Evolutionary conservation across 2,329 filamentous ascomycete species (phyloP).

Genomic region (Microsporum canis): DNA sequence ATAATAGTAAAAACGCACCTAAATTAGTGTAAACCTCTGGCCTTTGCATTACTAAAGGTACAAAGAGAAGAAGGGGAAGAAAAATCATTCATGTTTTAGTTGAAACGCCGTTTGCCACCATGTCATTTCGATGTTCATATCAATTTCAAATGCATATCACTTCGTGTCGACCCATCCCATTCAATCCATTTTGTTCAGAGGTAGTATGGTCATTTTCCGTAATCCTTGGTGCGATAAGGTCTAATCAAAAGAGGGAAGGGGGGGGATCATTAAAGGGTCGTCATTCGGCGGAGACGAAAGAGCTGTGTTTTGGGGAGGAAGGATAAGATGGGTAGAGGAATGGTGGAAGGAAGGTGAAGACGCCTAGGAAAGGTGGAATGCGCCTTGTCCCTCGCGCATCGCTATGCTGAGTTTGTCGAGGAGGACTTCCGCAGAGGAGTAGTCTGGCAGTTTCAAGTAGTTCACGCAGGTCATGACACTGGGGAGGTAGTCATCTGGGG

Average conservation of each 20-base stretch:
- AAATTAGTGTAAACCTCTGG: neutral
- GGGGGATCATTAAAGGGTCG: neutral
- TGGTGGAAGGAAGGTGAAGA: neutral
- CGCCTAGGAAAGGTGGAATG: constrained; percentile 73
- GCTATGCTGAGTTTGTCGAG: constrained; percentile 69
- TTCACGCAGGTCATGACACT: constrained; percentile 99
- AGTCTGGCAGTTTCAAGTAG: constrained; percentile 95
- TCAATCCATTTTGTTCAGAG: neutral
- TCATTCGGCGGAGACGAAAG: neutral
- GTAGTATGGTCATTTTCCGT: neutral
- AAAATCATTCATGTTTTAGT: neutral
- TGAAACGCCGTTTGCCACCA: neutral
- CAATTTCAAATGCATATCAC: constrained; percentile 4
- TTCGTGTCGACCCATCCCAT: neutral
- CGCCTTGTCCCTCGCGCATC: constrained; percentile 90
- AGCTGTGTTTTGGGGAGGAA: neutral
- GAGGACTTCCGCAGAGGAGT: constrained; percentile 66
- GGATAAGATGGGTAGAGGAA: neutral
- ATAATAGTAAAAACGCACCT: neutral
- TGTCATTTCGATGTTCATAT: neutral
- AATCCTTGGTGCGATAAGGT: neutral
- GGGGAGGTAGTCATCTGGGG: constrained; percentile 93
- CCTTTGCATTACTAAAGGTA: neutral
- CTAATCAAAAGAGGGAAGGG: neutral
- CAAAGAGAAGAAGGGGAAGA: neutral